Conservation (phyloP, 2,329 filamentous ascomycete genomes). For the Cadophora sp. region DNA sequence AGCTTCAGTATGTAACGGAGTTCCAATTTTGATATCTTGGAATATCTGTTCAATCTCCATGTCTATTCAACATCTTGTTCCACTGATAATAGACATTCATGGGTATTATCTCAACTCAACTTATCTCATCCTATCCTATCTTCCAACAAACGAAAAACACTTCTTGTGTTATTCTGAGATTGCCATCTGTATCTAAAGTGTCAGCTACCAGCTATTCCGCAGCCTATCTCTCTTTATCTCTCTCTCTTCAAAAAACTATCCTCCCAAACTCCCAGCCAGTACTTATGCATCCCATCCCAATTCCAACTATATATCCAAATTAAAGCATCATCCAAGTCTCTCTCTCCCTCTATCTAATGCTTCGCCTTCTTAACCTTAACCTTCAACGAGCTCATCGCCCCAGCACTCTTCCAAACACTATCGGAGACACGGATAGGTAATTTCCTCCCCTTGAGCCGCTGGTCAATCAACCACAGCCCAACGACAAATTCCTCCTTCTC, state of each 20-base stretch:
- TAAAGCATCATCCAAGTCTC: background rate
- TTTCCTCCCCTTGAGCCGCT: constrained; percentile 80
- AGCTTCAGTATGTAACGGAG: no score
- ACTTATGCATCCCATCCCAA: background rate
- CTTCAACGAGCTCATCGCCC: constrained; percentile 49
- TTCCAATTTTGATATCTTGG: background rate
- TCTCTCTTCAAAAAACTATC: background rate
- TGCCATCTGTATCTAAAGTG: background rate
- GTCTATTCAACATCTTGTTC: background rate
- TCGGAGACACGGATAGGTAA: constrained; percentile 73
- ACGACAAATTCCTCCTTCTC: constrained; percentile 79
- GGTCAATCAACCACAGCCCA: constrained; percentile 83
- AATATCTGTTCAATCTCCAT: background rate
- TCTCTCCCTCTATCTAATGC: background rate
- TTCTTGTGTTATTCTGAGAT: background rate
- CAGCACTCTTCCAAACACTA: constrained; percentile 78
- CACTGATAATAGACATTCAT: background rate
- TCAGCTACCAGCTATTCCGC: constrained; percentile 1
- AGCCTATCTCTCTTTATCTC: background rate
- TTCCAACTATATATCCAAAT: background rate
- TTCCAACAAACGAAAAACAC: constrained; percentile 6
- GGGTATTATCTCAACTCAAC: constrained; percentile 5
- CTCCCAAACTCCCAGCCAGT: background rate
- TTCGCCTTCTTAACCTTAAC: constrained; percentile 30
- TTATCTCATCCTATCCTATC: background rate